Conservation (phyloP, 73 alveolate genomes). For the Paraurostyla sp. region DNA sequence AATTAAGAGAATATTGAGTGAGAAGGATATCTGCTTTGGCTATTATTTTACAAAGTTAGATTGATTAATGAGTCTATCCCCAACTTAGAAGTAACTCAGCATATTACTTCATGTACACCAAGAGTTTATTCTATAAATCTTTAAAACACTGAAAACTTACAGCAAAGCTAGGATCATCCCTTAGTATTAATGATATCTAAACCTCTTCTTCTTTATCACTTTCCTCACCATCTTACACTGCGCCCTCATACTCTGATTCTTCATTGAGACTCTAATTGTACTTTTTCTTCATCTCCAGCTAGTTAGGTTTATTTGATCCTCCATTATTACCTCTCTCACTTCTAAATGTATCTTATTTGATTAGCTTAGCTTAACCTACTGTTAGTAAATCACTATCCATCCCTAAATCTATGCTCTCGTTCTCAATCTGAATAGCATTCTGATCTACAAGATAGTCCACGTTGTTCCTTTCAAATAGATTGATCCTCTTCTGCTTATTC, state of each 20-base stretch:
- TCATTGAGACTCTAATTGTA: not conserved
- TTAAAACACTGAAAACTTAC: not conserved
- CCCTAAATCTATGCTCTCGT: not conserved
- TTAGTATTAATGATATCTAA: not conserved
- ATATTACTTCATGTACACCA: slow-evolving; percentile 43
- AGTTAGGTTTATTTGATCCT: no score
- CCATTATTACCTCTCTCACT: not conserved
- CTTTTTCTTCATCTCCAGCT: not conserved
- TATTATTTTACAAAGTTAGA: slow-evolving; percentile 28
- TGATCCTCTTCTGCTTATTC: not conserved
- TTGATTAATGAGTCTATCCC: not conserved
- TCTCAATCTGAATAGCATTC: not conserved
- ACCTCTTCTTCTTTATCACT: slow-evolving; percentile 36
- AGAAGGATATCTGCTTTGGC: slow-evolving; percentile 32
- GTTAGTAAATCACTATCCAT: no score
- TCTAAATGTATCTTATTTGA: not conserved
- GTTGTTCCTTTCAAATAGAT: slow-evolving; percentile 20
- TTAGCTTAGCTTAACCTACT: no score
- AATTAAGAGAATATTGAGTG: no score
- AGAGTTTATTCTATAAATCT: not conserved
- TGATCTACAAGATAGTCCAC: slow-evolving; percentile 16
- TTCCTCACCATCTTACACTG: not conserved
- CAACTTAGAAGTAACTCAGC: slow-evolving; percentile 41
- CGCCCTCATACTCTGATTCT: not conserved
- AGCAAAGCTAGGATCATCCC: slow-evolving; percentile 35